A percentile compares a stretch with the other conserved stretches of the same genome.
Conservation (phyloP, 495 filamentous ascomycete genomes). For the Daldinia loculata region DNA sequence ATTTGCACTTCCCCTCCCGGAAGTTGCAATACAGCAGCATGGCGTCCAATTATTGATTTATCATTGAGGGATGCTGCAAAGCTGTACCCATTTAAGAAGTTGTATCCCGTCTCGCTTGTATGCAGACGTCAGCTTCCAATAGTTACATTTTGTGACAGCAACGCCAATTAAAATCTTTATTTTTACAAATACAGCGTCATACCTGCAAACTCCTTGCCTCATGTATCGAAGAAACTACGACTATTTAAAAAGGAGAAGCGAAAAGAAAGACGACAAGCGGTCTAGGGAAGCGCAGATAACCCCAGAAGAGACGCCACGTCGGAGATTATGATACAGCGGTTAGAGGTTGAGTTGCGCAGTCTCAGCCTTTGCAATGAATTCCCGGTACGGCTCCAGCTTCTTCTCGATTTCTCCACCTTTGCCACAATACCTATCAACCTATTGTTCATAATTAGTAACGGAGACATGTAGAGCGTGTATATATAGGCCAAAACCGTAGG, state of each 20-base stretch:
- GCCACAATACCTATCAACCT: slow-evolving; percentile 57
- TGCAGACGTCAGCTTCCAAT: too few species aligned
- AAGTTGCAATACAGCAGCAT: too few species aligned
- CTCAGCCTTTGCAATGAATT: slow-evolving; percentile 32
- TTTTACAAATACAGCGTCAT: background rate
- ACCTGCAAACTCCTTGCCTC: background rate
- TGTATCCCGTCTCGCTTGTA: too few species aligned
- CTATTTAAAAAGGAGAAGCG: background rate
- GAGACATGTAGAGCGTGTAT: background rate
- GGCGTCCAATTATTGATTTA: too few species aligned
- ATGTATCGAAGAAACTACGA: background rate
- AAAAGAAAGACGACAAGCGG: background rate
- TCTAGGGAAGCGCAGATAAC: background rate
- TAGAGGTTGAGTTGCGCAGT: slow-evolving; percentile 47
- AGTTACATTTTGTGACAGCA: too few species aligned
- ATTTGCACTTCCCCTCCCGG: too few species aligned
- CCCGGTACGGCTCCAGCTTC: slow-evolving; percentile 43
- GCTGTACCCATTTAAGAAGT: too few species aligned
- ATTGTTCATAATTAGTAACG: slow-evolving; percentile 1
- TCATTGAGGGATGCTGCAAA: too few species aligned
- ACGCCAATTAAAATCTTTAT: background rate
- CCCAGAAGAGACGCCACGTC: background rate
- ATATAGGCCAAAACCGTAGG: background rate
- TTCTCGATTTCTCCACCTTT: slow-evolving; percentile 42
- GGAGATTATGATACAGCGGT: background rate